phyloP scores from a whole-genome alignment of 306 rosid species.

The Trifolium pratense region DNA sequence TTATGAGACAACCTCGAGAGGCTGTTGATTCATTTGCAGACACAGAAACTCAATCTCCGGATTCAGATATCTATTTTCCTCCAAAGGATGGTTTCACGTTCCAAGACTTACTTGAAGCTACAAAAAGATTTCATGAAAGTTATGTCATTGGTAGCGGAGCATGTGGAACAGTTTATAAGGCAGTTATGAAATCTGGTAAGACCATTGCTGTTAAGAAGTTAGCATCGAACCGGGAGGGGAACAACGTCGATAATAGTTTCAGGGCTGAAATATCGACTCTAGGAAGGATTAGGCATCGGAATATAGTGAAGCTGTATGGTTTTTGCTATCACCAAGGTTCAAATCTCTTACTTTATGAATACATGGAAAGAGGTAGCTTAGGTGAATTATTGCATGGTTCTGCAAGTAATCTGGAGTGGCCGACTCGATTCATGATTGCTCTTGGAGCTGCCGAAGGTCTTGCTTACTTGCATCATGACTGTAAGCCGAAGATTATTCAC shows the following conservation, averaged over 20 bases:
- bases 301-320: conserved; percentile 88
- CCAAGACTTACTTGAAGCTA: conserved; percentile 90
- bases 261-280: conserved; percentile 85
- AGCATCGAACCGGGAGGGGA: conserved; percentile 88
- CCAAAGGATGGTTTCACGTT: conserved; percentile 82
- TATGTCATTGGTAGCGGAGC: conserved; percentile 87
- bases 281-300: conserved; percentile 94
- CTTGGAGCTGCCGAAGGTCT: conserved; percentile 99
- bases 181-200: conserved; percentile 72
- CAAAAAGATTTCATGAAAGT: conserved; percentile 75
- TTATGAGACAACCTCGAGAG: conserved; percentile 68
- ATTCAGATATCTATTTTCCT: conserved; percentile 80
- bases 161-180: conserved; percentile 93
- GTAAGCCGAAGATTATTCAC: conserved; percentile 92
- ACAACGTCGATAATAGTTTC: conserved; percentile 79
- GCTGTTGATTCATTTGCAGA: conserved; percentile 49
- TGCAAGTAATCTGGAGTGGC: conserved; percentile 75
- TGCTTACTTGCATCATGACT: conserved; percentile 94
- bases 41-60: conserved; percentile 61
- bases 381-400: conserved; percentile 86
- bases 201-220: conserved; percentile 87
- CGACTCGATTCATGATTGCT: conserved; percentile 80
- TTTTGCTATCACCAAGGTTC: conserved; percentile 90
- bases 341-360: conserved; percentile 88
- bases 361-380: conserved; percentile 94